Base-by-base conservation (phyloP, 805 yeast species). In the Kazachstania bromeliacearum region DNA sequence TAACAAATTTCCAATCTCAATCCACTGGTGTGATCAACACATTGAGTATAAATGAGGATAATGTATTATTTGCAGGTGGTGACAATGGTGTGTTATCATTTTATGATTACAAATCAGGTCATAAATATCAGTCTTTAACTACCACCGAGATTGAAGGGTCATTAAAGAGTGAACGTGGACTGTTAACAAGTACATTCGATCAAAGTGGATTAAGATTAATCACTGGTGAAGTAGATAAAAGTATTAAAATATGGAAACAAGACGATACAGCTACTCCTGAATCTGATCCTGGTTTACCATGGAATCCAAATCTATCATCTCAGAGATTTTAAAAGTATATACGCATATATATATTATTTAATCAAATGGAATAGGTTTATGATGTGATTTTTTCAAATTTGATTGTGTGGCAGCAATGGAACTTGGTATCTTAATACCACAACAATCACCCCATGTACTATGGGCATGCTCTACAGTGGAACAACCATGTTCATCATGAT, bases 341-440 rank as follows among this genome's bases (percentile, higher is more conserved):
- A 2, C 12, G 7, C 14, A 10, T 19, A 10, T 14, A 9, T 13
- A 13, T 24, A 7, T n/a, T 24, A 3, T 9, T 55, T 50, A 82
- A 56, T 82, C 92, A 63, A 80, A 82, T 1, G 89, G 89, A 16
- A 81, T 60, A 10, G 70, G 73, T 42, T 55, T 66, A 12, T 39
- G 39, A 30, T 55, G 53, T 16, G 43, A 39, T 37, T 55, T 56
- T 26, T 42, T 38, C 22, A 55, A 61, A 35, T 66, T 62, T 60
- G 74, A 62, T 42, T 75, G 78, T 12, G 78, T 71, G 0, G 96
- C 98, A 0, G 96, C 97, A 38, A 87, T 74, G 0, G 96, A 96
- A 60, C 96, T 85, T 0, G 98, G 98, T 2, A 92, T 73, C 53
- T 85, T 84, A 34, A 92, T 92, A 6, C 98, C 98, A 64, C 98